phyloP scores from a whole-genome alignment of 2,329 filamentous ascomycete genomes.

The Gnomoniopsis sp. region DNA sequence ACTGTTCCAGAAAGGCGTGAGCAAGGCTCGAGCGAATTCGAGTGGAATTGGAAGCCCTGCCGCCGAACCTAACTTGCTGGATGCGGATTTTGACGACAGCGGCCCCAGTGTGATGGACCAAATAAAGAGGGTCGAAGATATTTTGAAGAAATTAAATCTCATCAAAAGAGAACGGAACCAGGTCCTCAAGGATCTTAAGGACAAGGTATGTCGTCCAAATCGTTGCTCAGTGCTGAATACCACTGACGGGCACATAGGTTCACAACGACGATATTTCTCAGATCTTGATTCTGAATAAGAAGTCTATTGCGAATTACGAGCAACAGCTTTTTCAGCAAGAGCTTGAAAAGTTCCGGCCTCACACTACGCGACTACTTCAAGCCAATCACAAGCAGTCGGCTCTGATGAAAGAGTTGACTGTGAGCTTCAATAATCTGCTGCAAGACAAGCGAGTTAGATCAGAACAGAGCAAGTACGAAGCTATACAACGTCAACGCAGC shows the following conservation, averaged over 20 bases:
- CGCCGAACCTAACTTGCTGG: constrained; percentile 69
- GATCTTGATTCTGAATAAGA: constrained; percentile 96
- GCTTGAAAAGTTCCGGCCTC: constrained; percentile 93
- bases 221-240: background rate
- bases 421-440: constrained; percentile 79
- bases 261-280: constrained; percentile 97
- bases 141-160: constrained; percentile 85
- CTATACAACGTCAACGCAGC: constrained; percentile 77
- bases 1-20: constrained; percentile 82
- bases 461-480: constrained; percentile 94
- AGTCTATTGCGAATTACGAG: constrained; percentile 89
- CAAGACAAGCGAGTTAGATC: constrained; percentile 92
- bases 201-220: constrained; percentile 67
- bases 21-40: constrained; percentile 67
- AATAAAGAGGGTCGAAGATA: constrained; percentile 82
- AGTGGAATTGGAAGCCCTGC: constrained; percentile 61
- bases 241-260: constrained; percentile 52
- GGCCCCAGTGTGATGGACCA: constrained; percentile 82
- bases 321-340: constrained; percentile 90
- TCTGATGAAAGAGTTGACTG: constrained; percentile 90
- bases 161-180: constrained; percentile 90
- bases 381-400: constrained; percentile 94
- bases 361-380: constrained; percentile 86
- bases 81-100: constrained; percentile 84
- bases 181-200: constrained; percentile 93